Percentiles rank a stretch among this genome's conserved stretches.
Conservation (phyloP, 1,284 basidiomycete genomes). For the Apiotrichum gracile region DNA sequence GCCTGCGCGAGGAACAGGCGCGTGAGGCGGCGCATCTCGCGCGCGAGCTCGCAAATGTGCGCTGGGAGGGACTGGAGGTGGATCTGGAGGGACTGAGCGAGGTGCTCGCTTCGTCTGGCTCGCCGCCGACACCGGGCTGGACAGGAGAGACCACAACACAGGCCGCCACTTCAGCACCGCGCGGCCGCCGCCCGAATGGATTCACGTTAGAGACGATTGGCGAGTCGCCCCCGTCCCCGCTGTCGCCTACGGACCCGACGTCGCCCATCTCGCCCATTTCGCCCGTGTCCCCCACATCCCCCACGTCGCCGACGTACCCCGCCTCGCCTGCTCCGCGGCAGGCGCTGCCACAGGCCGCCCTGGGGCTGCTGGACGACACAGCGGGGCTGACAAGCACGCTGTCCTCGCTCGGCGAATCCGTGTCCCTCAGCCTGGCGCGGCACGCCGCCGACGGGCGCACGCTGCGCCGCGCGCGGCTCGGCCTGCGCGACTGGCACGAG, state of each 20-base stretch:
- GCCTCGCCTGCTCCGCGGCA: not conserved
- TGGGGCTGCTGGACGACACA: not conserved
- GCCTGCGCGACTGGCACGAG: slow-evolving; percentile 1
- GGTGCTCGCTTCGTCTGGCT: not conserved
- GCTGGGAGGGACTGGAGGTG: not conserved
- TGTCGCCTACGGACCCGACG: not conserved
- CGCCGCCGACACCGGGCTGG: not conserved
- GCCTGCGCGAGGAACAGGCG: slow-evolving; percentile 11
- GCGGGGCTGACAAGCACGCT: not conserved
- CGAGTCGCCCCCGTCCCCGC: not conserved
- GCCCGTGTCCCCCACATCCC: not conserved
- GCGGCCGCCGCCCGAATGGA: not conserved
- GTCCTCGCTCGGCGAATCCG: not conserved
- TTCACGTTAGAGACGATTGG: not conserved
- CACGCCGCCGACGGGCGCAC: not conserved
- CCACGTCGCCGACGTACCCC: not conserved
- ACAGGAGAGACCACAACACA: not conserved
- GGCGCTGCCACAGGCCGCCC: not conserved
- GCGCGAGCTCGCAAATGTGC: slow-evolving; percentile 6
- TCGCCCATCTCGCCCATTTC: not conserved
- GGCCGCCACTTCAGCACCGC: not conserved
- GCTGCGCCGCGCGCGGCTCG: slow-evolving; percentile 8
- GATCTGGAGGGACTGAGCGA: not conserved
- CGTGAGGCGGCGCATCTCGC: slow-evolving; percentile 8
- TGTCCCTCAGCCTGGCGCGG: slow-evolving; percentile 1